A percentile compares a stretch with the other conserved stretches of the same genome.
phyloP scores from a whole-genome alignment of 2,329 filamentous ascomycete species.

The Phyllosticta paracitricarpa region DNA sequence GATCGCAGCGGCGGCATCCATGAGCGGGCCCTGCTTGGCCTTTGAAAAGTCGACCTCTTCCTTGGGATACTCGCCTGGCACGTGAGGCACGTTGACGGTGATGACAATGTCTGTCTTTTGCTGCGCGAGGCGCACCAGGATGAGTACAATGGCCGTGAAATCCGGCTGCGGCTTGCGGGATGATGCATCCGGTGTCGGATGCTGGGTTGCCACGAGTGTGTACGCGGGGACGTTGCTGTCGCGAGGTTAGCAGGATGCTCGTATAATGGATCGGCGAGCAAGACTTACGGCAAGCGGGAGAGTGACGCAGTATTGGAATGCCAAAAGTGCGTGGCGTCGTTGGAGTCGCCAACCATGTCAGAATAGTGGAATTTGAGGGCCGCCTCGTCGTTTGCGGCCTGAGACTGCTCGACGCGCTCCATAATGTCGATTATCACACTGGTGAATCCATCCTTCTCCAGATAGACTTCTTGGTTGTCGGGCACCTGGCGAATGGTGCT shows the following conservation, averaged over 20 bases:
- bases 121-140: conserved; percentile 61
- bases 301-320: conserved; percentile 21
- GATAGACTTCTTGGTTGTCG: conserved; percentile 86
- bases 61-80: conserved; percentile 61
- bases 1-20: conserved; percentile 50
- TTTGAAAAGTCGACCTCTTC: conserved; percentile 60
- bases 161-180: conserved; percentile 25
- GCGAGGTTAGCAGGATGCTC: neutral
- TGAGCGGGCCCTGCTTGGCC: conserved; percentile 56
- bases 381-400: conserved; percentile 55
- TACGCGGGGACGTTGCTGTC: conserved; percentile 47
- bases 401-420: conserved; percentile 58
- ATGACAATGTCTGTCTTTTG: conserved; percentile 73
- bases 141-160: conserved; percentile 67
- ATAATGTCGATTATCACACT: conserved; percentile 86
- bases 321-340: conserved; percentile 26
- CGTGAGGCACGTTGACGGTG: conserved; percentile 80
- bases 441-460: conserved; percentile 73
- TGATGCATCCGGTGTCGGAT: conserved; percentile 24
- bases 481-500: conserved; percentile 67
- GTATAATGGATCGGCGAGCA: no score
- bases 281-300: conserved; percentile 28
- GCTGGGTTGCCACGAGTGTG: conserved; percentile 54
- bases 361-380: conserved; percentile 46
- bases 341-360: conserved; percentile 33